A percentile compares a stretch with the other conserved stretches of the same genome.
phyloP scores from a whole-genome alignment of 495 filamentous ascomycete species.

The Podospora pseudoanserina region DNA sequence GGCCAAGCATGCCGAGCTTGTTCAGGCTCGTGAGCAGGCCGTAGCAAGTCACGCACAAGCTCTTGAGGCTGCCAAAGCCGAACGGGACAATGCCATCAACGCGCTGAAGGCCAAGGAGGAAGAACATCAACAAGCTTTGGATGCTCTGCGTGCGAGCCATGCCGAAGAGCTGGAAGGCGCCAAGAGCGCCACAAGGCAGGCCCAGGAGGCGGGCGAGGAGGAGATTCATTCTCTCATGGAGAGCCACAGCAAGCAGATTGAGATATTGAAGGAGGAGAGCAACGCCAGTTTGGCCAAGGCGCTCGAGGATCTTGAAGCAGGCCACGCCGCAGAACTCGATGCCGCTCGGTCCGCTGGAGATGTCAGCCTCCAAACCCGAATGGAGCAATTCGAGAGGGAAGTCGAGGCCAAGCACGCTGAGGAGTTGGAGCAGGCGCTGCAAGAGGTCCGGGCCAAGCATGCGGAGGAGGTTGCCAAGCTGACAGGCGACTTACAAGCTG shows the following conservation, averaged over 20 bases:
- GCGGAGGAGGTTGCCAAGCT: constrained; percentile 23
- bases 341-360: constrained; percentile 29
- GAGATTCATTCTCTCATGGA: constrained; percentile 46
- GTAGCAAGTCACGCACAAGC: constrained; percentile 36
- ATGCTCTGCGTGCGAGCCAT: constrained; percentile 43
- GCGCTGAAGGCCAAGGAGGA: constrained; percentile 41
- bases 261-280: constrained; percentile 40
- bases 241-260: constrained; percentile 45
- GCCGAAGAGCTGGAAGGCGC: constrained; percentile 45
- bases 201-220: constrained; percentile 33
- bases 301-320: constrained; percentile 40
- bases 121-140: constrained; percentile 41
- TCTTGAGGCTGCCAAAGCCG: constrained; percentile 37
- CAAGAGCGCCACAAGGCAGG: constrained; percentile 39
- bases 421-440: constrained; percentile 26
- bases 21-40: constrained; percentile 38
- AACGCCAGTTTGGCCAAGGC: constrained; percentile 37
- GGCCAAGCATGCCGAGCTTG: constrained; percentile 43
- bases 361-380: constrained; percentile 26
- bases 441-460: constrained; percentile 33
- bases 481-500: constrained; percentile 33
- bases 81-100: constrained; percentile 34
- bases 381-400: constrained; percentile 27
- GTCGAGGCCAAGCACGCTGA: constrained; percentile 25
- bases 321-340: constrained; percentile 36